Conservation (phyloP, 2,329 filamentous ascomycete genomes). For the Metarhizium album region DNA sequence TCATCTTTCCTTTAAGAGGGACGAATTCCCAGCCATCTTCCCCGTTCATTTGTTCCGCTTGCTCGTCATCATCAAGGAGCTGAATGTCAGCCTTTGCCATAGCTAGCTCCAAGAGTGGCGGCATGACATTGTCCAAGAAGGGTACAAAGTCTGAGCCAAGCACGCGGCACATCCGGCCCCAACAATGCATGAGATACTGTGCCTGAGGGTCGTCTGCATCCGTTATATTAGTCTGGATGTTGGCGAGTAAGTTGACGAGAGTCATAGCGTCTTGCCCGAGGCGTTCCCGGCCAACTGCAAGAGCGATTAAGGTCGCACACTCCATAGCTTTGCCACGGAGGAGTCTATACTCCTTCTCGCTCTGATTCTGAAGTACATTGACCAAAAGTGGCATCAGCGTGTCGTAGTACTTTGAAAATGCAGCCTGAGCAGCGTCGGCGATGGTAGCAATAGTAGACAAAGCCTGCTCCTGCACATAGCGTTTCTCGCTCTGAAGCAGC, state of each 20-base stretch:
- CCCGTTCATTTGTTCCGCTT: conserved; percentile 83
- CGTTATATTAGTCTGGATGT: conserved; percentile 75
- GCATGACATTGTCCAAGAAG: conserved; percentile 88
- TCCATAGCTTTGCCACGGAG: conserved; percentile 98
- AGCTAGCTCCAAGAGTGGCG: conserved; percentile 80
- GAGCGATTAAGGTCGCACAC: conserved; percentile 88
- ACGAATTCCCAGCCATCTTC: conserved; percentile 98
- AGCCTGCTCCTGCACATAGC: conserved; percentile 95
- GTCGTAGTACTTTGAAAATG: conserved; percentile 91
- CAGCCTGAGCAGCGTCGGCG: conserved; percentile 92
- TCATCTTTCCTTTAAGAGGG: conserved; percentile 93
- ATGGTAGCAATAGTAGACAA: conserved; percentile 97
- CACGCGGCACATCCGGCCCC: conserved; percentile 97
- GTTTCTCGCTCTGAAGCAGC: conserved; percentile 81
- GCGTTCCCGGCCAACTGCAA: conserved; percentile 88
- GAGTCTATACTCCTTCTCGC: conserved; percentile 84
- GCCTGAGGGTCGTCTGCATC: conserved; percentile 93
- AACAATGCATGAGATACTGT: conserved; percentile 96
- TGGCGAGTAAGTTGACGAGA: conserved; percentile 76
- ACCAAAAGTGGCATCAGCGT: conserved; percentile 92
- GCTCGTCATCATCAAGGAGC: conserved; percentile 87
- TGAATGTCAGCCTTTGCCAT: conserved; percentile 96
- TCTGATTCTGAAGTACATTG: conserved; percentile 77
- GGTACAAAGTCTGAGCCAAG: conserved; percentile 83
- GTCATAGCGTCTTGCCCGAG: conserved; percentile 81